These are phyloP conservation scores for Amaranthus palmeri DNA, from an alignment of 148 eudicot genomes.

Conservation along the genomic window DNA sequence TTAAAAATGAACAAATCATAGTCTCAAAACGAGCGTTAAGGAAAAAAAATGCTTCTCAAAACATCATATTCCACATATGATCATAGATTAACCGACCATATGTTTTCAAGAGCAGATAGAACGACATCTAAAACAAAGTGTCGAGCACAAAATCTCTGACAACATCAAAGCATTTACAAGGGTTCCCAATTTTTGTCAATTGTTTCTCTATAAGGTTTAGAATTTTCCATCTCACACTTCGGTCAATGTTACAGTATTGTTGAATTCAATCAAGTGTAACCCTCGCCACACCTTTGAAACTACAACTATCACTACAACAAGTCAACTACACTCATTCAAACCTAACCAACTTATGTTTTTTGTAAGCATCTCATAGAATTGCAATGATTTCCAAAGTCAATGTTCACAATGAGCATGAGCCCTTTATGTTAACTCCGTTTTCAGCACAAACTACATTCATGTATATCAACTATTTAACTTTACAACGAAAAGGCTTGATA, in stretches of 20 bases:
- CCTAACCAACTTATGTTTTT: not conserved
- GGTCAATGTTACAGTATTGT: not conserved
- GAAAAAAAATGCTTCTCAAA: not conserved
- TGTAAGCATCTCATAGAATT: not conserved
- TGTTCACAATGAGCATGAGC: not conserved
- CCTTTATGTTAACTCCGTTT: not conserved
- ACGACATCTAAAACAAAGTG: not conserved
- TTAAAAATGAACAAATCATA: not conserved
- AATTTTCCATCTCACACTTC: not conserved
- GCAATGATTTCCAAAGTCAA: not conserved
- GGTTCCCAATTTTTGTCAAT: not conserved
- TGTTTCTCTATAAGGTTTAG: not conserved
- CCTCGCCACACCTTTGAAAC: not conserved
- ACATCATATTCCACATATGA: not conserved
- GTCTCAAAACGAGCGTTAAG: not conserved
- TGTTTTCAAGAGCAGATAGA: not conserved
- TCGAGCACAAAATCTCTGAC: conserved; percentile 1
- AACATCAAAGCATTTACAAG: not conserved
- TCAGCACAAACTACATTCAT: conserved; percentile 2
- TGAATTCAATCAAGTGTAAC: not conserved
- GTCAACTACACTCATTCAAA: not conserved
- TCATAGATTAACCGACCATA: not conserved
- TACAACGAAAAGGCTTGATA: not conserved
- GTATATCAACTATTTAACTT: not conserved
- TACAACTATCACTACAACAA: not conserved